Conservation (phyloP, 1,284 basidiomycete genomes). For the Clitocybe nebularis region DNA sequence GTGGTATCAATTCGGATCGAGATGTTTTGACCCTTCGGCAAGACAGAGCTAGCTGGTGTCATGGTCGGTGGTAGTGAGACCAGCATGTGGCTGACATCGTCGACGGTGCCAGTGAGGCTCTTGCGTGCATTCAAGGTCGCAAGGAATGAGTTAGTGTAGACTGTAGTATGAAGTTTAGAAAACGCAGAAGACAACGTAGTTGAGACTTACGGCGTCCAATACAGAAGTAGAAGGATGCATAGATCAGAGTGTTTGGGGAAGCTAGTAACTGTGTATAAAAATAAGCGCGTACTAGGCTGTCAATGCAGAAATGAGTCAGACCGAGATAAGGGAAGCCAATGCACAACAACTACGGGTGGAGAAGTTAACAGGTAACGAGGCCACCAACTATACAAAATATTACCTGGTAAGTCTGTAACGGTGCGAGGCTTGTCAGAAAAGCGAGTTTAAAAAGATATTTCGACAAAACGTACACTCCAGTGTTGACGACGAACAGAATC, state of each 20-base stretch:
- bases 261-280: slow-evolving; percentile 28
- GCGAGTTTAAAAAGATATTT: not conserved
- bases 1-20: slow-evolving; percentile 15
- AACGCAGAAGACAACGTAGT: too few relatives aligned
- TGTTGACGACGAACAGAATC: slow-evolving; percentile 48
- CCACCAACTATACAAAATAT: too few relatives aligned
- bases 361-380: not conserved
- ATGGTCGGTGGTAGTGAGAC: slow-evolving; percentile 9
- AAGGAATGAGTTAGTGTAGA: slow-evolving; percentile 23
- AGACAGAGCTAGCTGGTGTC: slow-evolving; percentile 4
- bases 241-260: slow-evolving; percentile 37
- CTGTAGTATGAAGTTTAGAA: slow-evolving; percentile 17
- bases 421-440: not conserved
- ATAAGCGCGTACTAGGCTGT: not conserved
- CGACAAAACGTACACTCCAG: slow-evolving; percentile 30
- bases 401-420: slow-evolving; percentile 27
- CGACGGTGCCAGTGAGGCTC: slow-evolving; percentile 23
- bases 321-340: slow-evolving; percentile 39
- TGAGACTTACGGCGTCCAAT: slow-evolving; percentile 37
- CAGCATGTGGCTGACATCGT: slow-evolving; percentile 19
- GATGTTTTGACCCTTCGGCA: slow-evolving; percentile 7
- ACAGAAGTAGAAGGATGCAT: slow-evolving; percentile 44
- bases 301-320: slow-evolving; percentile 17
- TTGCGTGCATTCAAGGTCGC: slow-evolving; percentile 44
- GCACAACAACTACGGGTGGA: slow-evolving; percentile 25